Conservation (phyloP, 192 early-diverging fungal species). For the Ambispora gerdemannii region DNA sequence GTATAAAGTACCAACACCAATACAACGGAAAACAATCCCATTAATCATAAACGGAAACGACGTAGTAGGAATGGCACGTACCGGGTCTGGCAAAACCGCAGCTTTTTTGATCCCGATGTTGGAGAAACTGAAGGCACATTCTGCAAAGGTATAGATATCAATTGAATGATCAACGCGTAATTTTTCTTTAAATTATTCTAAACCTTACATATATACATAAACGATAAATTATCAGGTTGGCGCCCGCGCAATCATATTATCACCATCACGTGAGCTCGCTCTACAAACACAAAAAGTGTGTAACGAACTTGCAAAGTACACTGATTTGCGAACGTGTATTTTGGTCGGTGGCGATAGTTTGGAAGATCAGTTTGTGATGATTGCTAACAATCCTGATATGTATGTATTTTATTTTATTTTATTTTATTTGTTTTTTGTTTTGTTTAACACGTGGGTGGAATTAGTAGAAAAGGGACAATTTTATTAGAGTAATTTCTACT, state of each 20-base stretch:
- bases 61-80: constrained; percentile 97
- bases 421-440: not conserved
- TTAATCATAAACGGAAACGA: constrained; percentile 87
- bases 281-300: constrained; percentile 92
- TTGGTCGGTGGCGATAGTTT: constrained; percentile 95
- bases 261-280: constrained; percentile 95
- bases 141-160: constrained; percentile 63
- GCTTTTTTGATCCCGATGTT: constrained; percentile 93
- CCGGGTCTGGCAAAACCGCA: constrained; percentile 97
- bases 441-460: too few species aligned
- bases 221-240: constrained; percentile 43
- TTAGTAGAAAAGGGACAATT: too few species aligned
- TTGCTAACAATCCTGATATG: constrained; percentile 95
- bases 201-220: not conserved
- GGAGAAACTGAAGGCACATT: constrained; percentile 82
- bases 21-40: constrained; percentile 94
- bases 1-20: constrained; percentile 97
- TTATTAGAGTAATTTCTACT: too few species aligned
- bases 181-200: not conserved
- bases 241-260: constrained; percentile 76
- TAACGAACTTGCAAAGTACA: constrained; percentile 90
- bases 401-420: constrained; percentile 31
- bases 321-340: constrained; percentile 82
- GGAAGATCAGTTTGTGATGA: constrained; percentile 94
- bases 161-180: not conserved